These are phyloP conservation scores for Trametes polyzona DNA, from an alignment of 1,284 basidiomycete genomes.

Conservation along the genomic window DNA sequence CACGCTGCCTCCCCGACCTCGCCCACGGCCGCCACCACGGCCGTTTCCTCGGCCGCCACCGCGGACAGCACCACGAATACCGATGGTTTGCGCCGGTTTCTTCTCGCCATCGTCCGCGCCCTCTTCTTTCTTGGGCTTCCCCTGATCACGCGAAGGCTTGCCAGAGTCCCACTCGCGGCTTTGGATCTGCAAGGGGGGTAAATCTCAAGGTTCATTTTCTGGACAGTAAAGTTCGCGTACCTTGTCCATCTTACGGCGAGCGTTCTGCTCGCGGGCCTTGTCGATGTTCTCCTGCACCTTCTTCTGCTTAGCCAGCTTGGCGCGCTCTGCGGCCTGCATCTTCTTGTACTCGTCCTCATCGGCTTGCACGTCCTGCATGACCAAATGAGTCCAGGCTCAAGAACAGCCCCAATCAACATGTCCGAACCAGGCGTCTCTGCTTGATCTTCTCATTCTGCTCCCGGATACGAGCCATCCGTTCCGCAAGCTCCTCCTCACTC, in stretches of 20 bases:
- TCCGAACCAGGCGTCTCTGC: constrained; percentile 64
- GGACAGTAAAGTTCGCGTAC: constrained; percentile 10
- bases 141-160: constrained; percentile 58
- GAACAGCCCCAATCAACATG: background rate
- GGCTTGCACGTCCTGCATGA: constrained; percentile 69
- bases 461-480: constrained; percentile 74
- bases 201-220: background rate
- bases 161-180: constrained; percentile 83
- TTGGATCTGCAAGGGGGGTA: constrained; percentile 41
- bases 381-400: constrained; percentile 4
- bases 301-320: constrained; percentile 55
- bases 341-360: constrained; percentile 78
- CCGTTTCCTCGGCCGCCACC: constrained; percentile 32
- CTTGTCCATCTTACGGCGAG: constrained; percentile 78
- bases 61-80: constrained; percentile 34
- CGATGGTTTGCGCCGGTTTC: constrained; percentile 26
- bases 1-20: constrained; percentile 29
- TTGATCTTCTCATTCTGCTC: constrained; percentile 85
- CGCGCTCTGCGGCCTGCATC: constrained; percentile 62
- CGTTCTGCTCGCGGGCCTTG: constrained; percentile 73
- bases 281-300: constrained; percentile 71
- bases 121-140: constrained; percentile 33
- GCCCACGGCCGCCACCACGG: constrained; percentile 32
- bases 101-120: constrained; percentile 21
- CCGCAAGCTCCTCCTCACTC: constrained; percentile 69